phyloP scores from a whole-genome alignment of 495 filamentous ascomycete species.

The Aspergillus egyptiacus region DNA sequence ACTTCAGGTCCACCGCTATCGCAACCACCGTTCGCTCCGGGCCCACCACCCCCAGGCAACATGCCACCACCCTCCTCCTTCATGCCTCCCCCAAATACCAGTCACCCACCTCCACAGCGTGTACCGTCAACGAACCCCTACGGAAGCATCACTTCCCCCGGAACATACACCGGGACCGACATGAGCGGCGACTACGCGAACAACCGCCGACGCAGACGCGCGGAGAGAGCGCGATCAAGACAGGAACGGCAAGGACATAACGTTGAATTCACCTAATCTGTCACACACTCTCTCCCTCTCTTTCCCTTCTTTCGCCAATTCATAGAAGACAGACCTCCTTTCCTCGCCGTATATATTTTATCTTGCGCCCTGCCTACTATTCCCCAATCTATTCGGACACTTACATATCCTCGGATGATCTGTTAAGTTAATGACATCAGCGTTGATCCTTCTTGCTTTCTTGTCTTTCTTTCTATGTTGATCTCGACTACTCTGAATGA shows the following conservation, averaged over 20 bases:
- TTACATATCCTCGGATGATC: slow-evolving; percentile 1
- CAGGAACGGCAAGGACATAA: slow-evolving; percentile 40
- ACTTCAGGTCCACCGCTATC: background rate
- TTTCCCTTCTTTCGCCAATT: background rate
- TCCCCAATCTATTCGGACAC: background rate
- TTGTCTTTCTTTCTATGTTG: slow-evolving; percentile 1
- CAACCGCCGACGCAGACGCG: slow-evolving; percentile 47
- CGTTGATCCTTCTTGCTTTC: background rate
- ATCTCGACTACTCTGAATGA: background rate
- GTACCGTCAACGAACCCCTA: slow-evolving; percentile 37
- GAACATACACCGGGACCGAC: slow-evolving; percentile 46
- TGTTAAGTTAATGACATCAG: slow-evolving; percentile 7
- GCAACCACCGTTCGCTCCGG: slow-evolving; percentile 1
- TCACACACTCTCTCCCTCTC: background rate
- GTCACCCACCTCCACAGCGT: slow-evolving; percentile 31
- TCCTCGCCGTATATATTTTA: slow-evolving; percentile 1
- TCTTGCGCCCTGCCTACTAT: background rate
- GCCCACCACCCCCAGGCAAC: slow-evolving; percentile 23
- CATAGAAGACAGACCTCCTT: background rate
- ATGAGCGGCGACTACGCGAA: slow-evolving; percentile 49
- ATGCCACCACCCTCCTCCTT: slow-evolving; percentile 28
- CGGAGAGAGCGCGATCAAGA: slow-evolving; percentile 44
- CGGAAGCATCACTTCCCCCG: slow-evolving; percentile 43
- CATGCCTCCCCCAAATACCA: slow-evolving; percentile 28
- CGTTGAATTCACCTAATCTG: slow-evolving; percentile 41